Evolutionary conservation across 2,329 filamentous ascomycete genomes (phyloP), one percentile per base, ranked within the genome.

Genomic region (Pseudogymnoascus sp.): DNA sequence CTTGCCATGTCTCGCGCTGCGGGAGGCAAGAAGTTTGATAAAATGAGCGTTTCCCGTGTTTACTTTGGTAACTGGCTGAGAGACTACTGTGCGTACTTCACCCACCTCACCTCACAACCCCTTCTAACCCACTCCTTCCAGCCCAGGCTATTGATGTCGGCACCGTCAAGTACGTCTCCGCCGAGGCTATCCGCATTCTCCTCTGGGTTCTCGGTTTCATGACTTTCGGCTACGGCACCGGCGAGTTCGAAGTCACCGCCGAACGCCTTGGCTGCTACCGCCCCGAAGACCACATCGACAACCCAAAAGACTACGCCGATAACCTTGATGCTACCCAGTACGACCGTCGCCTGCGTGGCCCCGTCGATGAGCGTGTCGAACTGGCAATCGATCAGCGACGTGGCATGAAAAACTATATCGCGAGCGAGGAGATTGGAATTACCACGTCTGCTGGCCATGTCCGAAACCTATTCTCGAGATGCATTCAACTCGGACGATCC

Each of bases 21-120:
- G 18, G 78, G 78, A 67, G 84, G 84, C 69, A 92, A 93, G 80
- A 96, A 93, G 72, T 96, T 96, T 77, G 86, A 84, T 79, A 95
- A 95, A 79, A 84, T 96, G 72, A 89, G 87, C 73, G 89, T 96
- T 67, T 90, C 93, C 67, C 86, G 92, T 66, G 90, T 96, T 67
- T 97, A 97, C 79, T 97, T 97, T 78, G 93, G 93, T 68, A 97
- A 96, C 79, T 96, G 93, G 93, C 84, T 96, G 36, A 85, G 86
- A 63, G 93, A 97, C 77, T 97, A 97, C 77, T 95, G 72, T 73
- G 62, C 64, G 71, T 64, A 6, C n/a, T 10, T 16, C 18, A 37
- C 31, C 10, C 31, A 3, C 31, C 18, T 21, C 3, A 29, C 11
- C 26, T 29, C 6, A 4, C 5, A 26, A 26, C 23, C 23, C 23